A percentile compares a stretch with the other conserved stretches of the same genome.
Conservation (phyloP, 2,329 filamentous ascomycete species). For the Talaromyces sp. region DNA sequence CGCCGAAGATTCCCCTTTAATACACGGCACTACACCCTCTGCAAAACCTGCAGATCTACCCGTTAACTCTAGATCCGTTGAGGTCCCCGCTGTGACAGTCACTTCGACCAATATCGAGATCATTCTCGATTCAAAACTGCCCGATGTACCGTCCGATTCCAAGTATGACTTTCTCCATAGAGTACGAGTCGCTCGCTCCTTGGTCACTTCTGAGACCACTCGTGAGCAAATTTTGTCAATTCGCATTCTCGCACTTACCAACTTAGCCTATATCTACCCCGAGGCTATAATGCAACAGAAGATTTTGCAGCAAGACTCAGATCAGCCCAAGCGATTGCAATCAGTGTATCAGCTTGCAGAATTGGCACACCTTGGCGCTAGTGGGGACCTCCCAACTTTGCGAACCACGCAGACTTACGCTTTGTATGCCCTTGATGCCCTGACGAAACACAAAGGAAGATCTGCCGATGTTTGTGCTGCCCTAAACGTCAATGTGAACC, state of each 20-base stretch:
- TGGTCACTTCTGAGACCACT: constrained; percentile 60
- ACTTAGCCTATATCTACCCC: constrained; percentile 81
- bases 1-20: constrained; percentile 49
- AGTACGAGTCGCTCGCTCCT: constrained; percentile 75
- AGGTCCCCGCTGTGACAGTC: constrained; percentile 55
- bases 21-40: constrained; percentile 37
- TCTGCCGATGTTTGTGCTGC: constrained; percentile 79
- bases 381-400: constrained; percentile 64
- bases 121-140: constrained; percentile 40
- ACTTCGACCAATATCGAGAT: constrained; percentile 33
- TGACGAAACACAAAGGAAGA: constrained; percentile 73
- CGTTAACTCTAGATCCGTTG: constrained; percentile 53
- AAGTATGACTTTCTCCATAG: constrained; percentile 84
- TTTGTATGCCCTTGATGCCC: constrained; percentile 75
- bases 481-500: constrained; percentile 93
- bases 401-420: constrained; percentile 76
- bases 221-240: constrained; percentile 74
- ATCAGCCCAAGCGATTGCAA: constrained; percentile 84
- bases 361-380: constrained; percentile 76
- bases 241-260: constrained; percentile 81
- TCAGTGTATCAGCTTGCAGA: constrained; percentile 89
- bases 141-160: constrained; percentile 65
- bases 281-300: constrained; percentile 82
- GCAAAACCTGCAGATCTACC: constrained; percentile 32
- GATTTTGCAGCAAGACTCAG: constrained; percentile 78